Base-by-base conservation (phyloP, 2,329 filamentous ascomycete genomes). In the Ceratocystis ficicola region DNA sequence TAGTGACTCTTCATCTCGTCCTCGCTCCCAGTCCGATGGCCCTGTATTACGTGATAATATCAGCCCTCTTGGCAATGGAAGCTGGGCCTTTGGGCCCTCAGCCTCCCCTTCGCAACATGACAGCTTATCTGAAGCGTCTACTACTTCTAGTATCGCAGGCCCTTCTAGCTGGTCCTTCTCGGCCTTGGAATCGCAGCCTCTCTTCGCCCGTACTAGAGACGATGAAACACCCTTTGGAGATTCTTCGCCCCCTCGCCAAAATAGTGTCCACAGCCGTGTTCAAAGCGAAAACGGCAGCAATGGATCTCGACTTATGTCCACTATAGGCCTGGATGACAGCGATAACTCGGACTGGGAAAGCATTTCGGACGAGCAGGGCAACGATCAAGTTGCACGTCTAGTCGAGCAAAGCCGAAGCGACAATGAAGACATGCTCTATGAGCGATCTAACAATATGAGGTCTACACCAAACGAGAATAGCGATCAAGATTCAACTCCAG, bases 31-130 rank as follows among this genome's bases (percentile, higher is more conserved):
- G 62, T 86, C 84, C 0, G 84, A 86, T 70, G 83, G 83, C 0
- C 81, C 81, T 3, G 76, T 75, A 55, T 71, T 73, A 5, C 75
- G 74, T 3, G 74, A 76, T 7, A 73, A 73, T 1, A 74, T 79
- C 64, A 80, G 83, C 63, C 80, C 81, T 0, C 72, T 86, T 17
- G 83, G 78, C 0, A 83, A 83, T 71, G 85, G 85, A 68, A 86
- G 75, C 69, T 87, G 84, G 84, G 79, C 25, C 28, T 63, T 28
- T 44, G 61, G 20, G 15, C 52, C 52, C 2, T 57, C 52, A 30
- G 25, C 17, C 28, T 30, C 52, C 17, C 12, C 22, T 12, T 15
- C 25, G 44, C 25, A 50, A 15, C 17, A 50, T 32, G 44, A 50
- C 32, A 46, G 36, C 50, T 3, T 32, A n/a, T 46, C 44, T 28